A percentile compares a stretch with the other conserved stretches of the same genome.
Evolutionary conservation across 1,284 basidiomycete genomes (phyloP).

Genomic region (Sutorius eximius): DNA sequence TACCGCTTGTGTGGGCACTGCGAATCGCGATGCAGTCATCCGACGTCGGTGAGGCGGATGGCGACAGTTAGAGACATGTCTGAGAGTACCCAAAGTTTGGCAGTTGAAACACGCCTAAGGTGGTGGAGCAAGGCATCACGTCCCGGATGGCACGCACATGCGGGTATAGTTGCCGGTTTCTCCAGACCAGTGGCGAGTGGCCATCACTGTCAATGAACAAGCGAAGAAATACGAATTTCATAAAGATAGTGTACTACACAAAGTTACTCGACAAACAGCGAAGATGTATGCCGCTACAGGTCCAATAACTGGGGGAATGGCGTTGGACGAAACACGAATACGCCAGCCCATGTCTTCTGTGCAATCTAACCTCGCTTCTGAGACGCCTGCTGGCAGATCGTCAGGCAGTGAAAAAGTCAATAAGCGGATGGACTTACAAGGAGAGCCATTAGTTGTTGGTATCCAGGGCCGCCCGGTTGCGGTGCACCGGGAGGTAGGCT

Average conservation of each 20-base stretch:
- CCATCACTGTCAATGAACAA: not conserved
- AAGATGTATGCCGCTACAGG: not conserved
- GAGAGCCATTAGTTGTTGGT: slow-evolving; percentile 57
- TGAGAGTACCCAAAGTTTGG: not conserved
- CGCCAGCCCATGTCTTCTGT: not conserved
- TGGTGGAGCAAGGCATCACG: too few relatives aligned
- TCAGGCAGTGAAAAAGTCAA: not conserved
- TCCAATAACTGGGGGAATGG: not conserved
- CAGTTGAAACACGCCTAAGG: not conserved
- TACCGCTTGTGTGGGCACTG: not conserved
- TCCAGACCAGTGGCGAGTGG: not conserved
- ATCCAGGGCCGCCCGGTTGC: slow-evolving; percentile 42
- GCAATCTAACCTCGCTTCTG: slow-evolving; percentile 27
- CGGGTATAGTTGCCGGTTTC: not conserved
- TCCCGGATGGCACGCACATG: too few relatives aligned
- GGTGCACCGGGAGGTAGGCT: slow-evolving; percentile 37
- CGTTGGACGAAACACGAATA: not conserved
- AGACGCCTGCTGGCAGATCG: slow-evolving; percentile 15
- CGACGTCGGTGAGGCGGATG: not conserved
- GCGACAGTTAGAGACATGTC: not conserved
- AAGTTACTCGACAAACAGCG: slow-evolving; percentile 9
- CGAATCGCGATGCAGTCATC: not conserved
- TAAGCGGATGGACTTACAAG: slow-evolving; percentile 40
- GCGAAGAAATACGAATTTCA: slow-evolving; percentile 20
- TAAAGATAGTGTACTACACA: slow-evolving; percentile 29